Conservation (phyloP, 116 monocot genomes). For the Posidonia oceanica region DNA sequence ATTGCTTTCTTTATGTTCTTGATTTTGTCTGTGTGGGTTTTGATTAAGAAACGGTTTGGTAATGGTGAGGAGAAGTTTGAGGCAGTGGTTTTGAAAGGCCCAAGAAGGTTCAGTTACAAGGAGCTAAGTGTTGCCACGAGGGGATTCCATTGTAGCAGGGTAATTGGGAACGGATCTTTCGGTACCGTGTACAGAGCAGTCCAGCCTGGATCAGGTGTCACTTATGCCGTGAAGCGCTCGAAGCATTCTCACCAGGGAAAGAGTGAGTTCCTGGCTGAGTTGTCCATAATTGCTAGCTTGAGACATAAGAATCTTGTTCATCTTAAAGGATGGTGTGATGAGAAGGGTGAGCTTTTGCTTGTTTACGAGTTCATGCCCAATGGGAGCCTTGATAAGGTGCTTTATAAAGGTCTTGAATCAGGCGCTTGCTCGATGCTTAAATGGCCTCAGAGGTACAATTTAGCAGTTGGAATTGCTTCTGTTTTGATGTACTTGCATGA, state of each 20-base stretch:
- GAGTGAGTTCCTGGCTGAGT: slow-evolving; percentile 44
- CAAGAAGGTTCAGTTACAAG: slow-evolving; percentile 50
- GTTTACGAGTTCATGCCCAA: slow-evolving; percentile 96
- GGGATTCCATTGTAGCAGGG: slow-evolving; percentile 38
- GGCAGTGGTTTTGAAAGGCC: slow-evolving; percentile 26
- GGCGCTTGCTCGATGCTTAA: slow-evolving; percentile 6
- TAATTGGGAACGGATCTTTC: slow-evolving; percentile 59
- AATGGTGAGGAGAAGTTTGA: slow-evolving; percentile 6
- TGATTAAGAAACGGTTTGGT: slow-evolving; percentile 19
- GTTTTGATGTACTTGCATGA: slow-evolving; percentile 59
- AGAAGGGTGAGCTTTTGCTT: slow-evolving; percentile 67
- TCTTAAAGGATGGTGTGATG: slow-evolving; percentile 75
- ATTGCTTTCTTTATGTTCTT: slow-evolving; percentile 18
- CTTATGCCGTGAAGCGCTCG: slow-evolving; percentile 69
- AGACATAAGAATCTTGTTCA: slow-evolving; percentile 77
- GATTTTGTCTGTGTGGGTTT: slow-evolving; percentile 20
- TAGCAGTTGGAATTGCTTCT: slow-evolving; percentile 44
- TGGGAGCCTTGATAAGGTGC: slow-evolving; percentile 60
- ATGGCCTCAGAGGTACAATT: slow-evolving; percentile 43
- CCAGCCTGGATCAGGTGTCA: slow-evolving; percentile 15
- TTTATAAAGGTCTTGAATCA: slow-evolving; percentile 8
- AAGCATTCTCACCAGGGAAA: slow-evolving; percentile 50
- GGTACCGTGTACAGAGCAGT: slow-evolving; percentile 61
- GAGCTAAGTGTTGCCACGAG: slow-evolving; percentile 52
- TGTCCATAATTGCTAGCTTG: slow-evolving; percentile 45